phyloP scores from a whole-genome alignment of 352 stramenopile species.

The Pythium brachiatum region DNA sequence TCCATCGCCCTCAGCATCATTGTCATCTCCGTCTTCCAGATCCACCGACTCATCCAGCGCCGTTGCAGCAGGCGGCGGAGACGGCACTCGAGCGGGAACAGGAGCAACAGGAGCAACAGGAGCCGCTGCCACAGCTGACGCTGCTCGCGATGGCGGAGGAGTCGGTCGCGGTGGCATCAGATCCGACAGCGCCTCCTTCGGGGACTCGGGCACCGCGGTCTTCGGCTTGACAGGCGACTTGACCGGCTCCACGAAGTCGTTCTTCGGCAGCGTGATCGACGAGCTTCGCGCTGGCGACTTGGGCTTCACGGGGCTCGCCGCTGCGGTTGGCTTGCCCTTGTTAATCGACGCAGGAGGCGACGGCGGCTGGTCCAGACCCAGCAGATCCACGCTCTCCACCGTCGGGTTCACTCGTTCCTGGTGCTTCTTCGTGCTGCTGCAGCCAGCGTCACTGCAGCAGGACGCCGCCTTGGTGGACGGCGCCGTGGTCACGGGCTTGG shows the following conservation, averaged over 20 bases:
- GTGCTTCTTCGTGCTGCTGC: constrained; percentile 12
- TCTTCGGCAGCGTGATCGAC: neutral
- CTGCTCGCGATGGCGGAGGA: constrained; percentile 1
- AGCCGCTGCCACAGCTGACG: neutral
- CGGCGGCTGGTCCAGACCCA: constrained; percentile 37
- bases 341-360: neutral
- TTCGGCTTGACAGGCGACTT: constrained; percentile 9
- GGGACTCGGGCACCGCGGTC: constrained; percentile 14
- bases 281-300: constrained; percentile 21
- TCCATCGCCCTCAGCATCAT: constrained; percentile 35
- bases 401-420: constrained; percentile 27
- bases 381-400: constrained; percentile 44
- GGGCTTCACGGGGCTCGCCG: constrained; percentile 8
- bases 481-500: constrained; percentile 7
- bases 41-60: constrained; percentile 10
- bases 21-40: constrained; percentile 26
- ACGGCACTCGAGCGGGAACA: neutral
- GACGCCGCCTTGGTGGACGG: constrained; percentile 13
- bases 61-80: neutral
- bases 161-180: constrained; percentile 21
- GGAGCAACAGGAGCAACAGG: neutral
- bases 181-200: constrained; percentile 13
- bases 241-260: constrained; percentile 2
- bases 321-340: constrained; percentile 2
- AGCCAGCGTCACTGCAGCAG: neutral